phyloP scores from a whole-genome alignment of 768 basidiomycete species.

The Mycena pura region DNA sequence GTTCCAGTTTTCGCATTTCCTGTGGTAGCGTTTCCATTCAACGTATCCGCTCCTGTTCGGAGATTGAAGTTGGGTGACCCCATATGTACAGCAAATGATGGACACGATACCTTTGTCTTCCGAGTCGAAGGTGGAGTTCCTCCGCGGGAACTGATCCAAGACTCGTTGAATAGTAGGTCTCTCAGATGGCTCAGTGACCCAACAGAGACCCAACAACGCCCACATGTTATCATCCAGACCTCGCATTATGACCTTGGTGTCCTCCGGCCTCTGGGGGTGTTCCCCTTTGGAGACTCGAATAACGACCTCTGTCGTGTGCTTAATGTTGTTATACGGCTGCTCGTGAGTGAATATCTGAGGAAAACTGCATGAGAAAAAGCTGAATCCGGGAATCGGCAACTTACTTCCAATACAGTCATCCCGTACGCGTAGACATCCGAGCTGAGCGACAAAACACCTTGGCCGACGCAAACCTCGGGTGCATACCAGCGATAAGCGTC shows the following conservation, averaged over 20 bases:
- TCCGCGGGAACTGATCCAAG: conserved; percentile 8
- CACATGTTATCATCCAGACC: conserved; percentile 56
- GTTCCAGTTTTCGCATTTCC: no score
- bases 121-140: no score
- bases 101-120: no score
- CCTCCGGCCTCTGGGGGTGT: conserved; percentile 49
- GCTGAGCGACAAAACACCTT: conserved; percentile 51
- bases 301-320: conserved; percentile 59
- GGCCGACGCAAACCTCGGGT: conserved; percentile 59
- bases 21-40: no score
- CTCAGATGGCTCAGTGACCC: conserved; percentile 42
- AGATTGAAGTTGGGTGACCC: no score
- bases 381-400: neutral
- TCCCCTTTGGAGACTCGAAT: conserved; percentile 47
- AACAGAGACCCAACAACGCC: conserved; percentile 51
- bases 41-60: no score
- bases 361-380: no score
- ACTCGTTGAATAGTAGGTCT: conserved; percentile 51
- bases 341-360: no score
- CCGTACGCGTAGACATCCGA: conserved; percentile 63
- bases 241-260: conserved; percentile 40
- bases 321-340: conserved; percentile 58
- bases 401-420: conserved; percentile 66
- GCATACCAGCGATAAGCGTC: conserved; percentile 61
- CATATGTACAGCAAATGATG: no score